A percentile compares a stretch with the other conserved stretches of the same genome.
Evolutionary conservation across 345 rosid species (phyloP).

Genomic region (Gossypioides kirkii): DNA sequence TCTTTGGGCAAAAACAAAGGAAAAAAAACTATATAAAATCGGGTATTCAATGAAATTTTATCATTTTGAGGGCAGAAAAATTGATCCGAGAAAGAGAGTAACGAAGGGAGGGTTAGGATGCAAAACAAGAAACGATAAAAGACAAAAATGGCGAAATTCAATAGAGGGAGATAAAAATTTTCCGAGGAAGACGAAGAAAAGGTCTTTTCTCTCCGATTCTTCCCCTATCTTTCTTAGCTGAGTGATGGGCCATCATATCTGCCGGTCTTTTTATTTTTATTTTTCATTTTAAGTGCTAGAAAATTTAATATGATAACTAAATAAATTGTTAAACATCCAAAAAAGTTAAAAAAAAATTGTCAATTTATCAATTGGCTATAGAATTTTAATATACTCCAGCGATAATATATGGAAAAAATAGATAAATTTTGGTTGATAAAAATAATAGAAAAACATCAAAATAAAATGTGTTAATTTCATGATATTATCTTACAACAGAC

Average conservation of each 20-base stretch:
- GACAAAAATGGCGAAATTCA: conserved; percentile 22
- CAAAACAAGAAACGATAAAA: not conserved
- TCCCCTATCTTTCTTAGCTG: not conserved
- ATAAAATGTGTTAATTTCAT: not conserved
- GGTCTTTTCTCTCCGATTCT: not conserved
- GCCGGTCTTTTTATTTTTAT: not conserved
- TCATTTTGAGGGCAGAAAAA: not conserved
- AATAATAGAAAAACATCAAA: not conserved
- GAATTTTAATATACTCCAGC: too few relatives aligned
- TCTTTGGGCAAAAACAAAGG: too few relatives aligned
- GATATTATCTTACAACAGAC: not conserved
- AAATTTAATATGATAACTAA: not conserved
- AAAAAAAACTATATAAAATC: not conserved
- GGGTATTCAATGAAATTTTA: not conserved
- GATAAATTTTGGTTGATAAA: not conserved
- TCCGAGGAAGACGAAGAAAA: not conserved
- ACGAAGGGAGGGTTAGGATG: not conserved
- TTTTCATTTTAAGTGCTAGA: not conserved
- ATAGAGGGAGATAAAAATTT: conserved; percentile 14
- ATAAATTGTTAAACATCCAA: too few relatives aligned
- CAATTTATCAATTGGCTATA: too few relatives aligned
- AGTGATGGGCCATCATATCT: not conserved
- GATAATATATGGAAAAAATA: not conserved
- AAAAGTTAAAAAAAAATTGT: too few relatives aligned
- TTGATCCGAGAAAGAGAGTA: not conserved